These are phyloP conservation scores for Dryas drummondii DNA, from an alignment of 306 rosid species.

Conservation along the genomic window DNA sequence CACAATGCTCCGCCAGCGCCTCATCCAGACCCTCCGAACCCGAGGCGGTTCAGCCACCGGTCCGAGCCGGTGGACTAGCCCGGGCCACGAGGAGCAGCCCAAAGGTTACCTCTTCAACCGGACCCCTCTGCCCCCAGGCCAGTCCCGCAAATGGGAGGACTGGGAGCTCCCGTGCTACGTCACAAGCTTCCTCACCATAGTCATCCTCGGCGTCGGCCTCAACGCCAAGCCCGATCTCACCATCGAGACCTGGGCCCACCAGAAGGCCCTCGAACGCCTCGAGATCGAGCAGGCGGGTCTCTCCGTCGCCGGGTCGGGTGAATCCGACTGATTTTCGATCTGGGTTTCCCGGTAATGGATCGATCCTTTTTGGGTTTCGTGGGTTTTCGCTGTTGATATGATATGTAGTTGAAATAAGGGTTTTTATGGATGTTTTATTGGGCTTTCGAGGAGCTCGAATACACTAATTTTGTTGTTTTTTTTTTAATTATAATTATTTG, in stretches of 20 bases:
- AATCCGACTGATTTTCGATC: constrained; percentile 41
- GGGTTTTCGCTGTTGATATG: constrained; percentile 31
- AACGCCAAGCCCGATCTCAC: constrained; percentile 98
- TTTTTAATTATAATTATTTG: background rate
- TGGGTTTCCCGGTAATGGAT: constrained; percentile 29
- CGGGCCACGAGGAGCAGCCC: constrained; percentile 85
- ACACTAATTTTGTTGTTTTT: constrained; percentile 12
- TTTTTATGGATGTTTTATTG: constrained; percentile 13
- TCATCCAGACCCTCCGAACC: constrained; percentile 54
- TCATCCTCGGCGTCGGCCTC: constrained; percentile 97
- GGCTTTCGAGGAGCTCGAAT: constrained; percentile 20
- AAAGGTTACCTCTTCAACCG: constrained; percentile 82
- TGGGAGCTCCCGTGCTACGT: constrained; percentile 99
- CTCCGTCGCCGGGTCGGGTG: constrained; percentile 39
- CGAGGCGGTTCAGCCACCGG: constrained; percentile 67
- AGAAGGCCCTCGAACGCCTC: constrained; percentile 95
- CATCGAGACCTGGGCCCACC: constrained; percentile 98
- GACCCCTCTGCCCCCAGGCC: constrained; percentile 69
- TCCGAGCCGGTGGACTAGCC: constrained; percentile 72
- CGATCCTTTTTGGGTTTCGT: constrained; percentile 15
- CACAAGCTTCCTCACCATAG: constrained; percentile 95
- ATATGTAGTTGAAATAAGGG: constrained; percentile 34
- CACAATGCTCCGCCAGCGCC: constrained; percentile 74
- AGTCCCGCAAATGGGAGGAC: constrained; percentile 94
- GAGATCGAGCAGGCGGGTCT: constrained; percentile 50